Percentiles rank a stretch among this genome's conserved stretches.
These are phyloP conservation scores for Stephanodiscus triporus DNA, from an alignment of 108 stramenopile genomes.

Conservation along the genomic window DNA sequence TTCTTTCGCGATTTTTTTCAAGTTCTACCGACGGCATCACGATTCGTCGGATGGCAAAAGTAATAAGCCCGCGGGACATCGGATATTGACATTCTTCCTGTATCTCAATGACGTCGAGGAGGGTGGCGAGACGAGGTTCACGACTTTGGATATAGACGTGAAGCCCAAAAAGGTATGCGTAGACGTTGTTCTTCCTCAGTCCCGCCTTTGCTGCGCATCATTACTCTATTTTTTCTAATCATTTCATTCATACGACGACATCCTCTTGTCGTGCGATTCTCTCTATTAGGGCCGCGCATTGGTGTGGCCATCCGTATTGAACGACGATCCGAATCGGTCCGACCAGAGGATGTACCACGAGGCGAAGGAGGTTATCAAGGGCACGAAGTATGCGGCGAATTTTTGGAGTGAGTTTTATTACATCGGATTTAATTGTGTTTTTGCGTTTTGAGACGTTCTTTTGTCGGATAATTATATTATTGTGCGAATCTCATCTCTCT, in stretches of 20 bases:
- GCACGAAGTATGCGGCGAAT: conserved; percentile 63
- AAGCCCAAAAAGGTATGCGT: conserved; percentile 45
- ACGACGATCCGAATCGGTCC: conserved; percentile 53
- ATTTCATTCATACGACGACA: background rate
- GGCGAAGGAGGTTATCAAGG: conserved; percentile 55
- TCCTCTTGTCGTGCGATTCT: background rate
- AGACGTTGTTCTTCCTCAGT: too few relatives aligned
- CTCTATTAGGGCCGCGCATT: conserved; percentile 31
- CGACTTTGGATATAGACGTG: conserved; percentile 35
- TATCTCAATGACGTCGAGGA: conserved; percentile 66
- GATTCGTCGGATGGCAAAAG: conserved; percentile 43
- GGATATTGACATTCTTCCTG: conserved; percentile 71
- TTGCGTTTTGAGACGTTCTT: background rate
- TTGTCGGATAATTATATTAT: background rate
- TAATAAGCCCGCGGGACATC: conserved; percentile 46
- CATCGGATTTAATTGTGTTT: background rate
- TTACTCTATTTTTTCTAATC: too few relatives aligned
- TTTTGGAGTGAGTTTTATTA: conserved; percentile 42
- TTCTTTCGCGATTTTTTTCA: too few relatives aligned
- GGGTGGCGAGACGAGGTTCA: conserved; percentile 67
- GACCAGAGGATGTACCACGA: conserved; percentile 58
- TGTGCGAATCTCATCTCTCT: background rate
- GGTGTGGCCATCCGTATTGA: conserved; percentile 58
- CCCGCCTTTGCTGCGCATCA: too few relatives aligned
- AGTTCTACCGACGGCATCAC: conserved; percentile 61